phyloP scores from a whole-genome alignment of 352 stramenopile genomes.

The Thraustochytrium sp. region DNA sequence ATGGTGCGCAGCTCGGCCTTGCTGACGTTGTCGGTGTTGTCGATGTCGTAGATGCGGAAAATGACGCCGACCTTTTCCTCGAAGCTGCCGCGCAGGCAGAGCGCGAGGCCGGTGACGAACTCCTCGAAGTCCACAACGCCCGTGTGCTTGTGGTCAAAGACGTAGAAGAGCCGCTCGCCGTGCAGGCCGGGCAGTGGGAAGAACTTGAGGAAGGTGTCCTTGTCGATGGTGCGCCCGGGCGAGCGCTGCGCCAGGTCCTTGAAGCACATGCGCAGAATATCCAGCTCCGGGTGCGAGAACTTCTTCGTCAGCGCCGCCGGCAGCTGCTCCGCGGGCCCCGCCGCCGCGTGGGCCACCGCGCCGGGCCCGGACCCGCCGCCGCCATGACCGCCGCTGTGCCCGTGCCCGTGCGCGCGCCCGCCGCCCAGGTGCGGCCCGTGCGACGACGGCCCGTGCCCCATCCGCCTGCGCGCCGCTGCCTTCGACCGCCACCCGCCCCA shows the following conservation, averaged over 20 bases:
- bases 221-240: constrained; percentile 64
- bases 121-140: constrained; percentile 80
- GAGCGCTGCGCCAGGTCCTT: constrained; percentile 47
- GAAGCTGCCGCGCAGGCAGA: constrained; percentile 65
- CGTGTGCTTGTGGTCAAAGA: constrained; percentile 80
- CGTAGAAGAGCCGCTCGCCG: constrained; percentile 80
- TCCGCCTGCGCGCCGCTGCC: too few relatives aligned
- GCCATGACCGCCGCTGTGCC: too few relatives aligned
- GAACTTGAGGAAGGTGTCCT: constrained; percentile 86
- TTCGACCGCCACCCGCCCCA: too few relatives aligned
- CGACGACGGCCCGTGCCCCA: too few relatives aligned
- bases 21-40: constrained; percentile 49
- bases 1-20: constrained; percentile 68
- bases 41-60: constrained; percentile 83
- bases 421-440: too few relatives aligned
- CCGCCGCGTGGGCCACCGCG: too few relatives aligned
- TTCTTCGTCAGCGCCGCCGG: neutral
- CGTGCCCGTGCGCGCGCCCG: too few relatives aligned
- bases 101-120: constrained; percentile 78
- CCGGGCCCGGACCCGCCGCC: too few relatives aligned
- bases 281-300: constrained; percentile 32
- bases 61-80: constrained; percentile 86
- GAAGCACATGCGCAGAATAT: constrained; percentile 32
- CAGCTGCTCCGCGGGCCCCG: too few relatives aligned
- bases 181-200: constrained; percentile 80